phyloP scores from a whole-genome alignment of 306 rosid species.

The Prunus fruticosa region DNA sequence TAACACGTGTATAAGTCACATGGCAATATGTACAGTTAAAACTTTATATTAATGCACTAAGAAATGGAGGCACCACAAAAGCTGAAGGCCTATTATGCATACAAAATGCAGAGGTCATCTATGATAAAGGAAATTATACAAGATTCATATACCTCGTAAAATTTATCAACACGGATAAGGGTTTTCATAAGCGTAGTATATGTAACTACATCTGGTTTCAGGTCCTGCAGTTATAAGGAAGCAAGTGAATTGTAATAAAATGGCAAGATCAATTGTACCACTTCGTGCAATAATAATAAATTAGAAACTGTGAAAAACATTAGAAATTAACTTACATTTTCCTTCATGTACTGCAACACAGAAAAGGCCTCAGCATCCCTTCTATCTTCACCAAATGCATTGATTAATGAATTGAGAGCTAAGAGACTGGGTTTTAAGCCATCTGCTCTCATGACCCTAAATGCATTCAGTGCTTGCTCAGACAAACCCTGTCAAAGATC shows the following conservation, averaged over 20 bases:
- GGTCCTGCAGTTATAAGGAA: constrained; percentile 48
- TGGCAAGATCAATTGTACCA: constrained; percentile 3
- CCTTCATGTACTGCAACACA: constrained; percentile 85
- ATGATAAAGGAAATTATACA: not conserved
- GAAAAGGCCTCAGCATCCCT: constrained; percentile 92
- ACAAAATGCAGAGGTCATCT: not conserved
- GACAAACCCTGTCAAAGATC: constrained; percentile 71
- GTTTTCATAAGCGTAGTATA: constrained; percentile 96
- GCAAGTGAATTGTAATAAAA: constrained; percentile 16
- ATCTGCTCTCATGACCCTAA: constrained; percentile 75
- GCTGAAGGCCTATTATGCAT: not conserved
- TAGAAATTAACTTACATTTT: constrained; percentile 45
- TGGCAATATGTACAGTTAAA: not conserved
- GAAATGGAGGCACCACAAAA: not conserved
- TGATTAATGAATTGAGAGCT: constrained; percentile 88
- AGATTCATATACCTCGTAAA: constrained; percentile 49
- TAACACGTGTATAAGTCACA: constrained; percentile 4
- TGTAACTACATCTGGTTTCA: constrained; percentile 90
- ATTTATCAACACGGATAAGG: constrained; percentile 76
- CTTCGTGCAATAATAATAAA: not conserved
- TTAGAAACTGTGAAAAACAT: not conserved
- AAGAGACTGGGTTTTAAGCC: constrained; percentile 80
- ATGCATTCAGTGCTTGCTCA: constrained; percentile 79
- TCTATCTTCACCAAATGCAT: constrained; percentile 90
- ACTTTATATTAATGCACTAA: not conserved